Evolutionary conservation across 2,329 filamentous ascomycete species (phyloP).

Genomic region (Fonsecaea multimorphosa): DNA sequence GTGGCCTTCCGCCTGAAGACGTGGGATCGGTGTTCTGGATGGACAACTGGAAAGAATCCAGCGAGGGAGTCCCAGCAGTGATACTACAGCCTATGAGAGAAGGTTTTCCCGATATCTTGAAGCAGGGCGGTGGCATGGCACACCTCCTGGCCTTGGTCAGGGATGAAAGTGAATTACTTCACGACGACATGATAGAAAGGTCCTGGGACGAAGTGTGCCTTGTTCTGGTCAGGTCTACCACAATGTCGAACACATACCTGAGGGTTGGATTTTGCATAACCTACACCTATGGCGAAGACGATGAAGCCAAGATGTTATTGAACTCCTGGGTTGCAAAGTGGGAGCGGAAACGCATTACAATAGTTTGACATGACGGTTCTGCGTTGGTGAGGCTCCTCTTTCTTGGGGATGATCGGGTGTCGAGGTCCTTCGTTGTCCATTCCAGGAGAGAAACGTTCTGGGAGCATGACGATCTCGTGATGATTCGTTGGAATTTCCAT

Average conservation of each 20-base stretch:
- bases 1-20: too few relatives aligned
- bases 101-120: background rate
- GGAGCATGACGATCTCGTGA: background rate
- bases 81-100: background rate
- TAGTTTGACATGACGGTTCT: background rate
- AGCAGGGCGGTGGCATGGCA: background rate
- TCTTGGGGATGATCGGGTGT: background rate
- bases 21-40: background rate
- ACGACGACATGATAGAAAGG: too few relatives aligned
- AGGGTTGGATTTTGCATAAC: background rate
- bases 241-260: background rate
- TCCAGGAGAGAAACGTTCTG: background rate
- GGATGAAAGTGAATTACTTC: too few relatives aligned
- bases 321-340: background rate
- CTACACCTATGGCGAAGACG: too few relatives aligned
- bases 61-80: background rate
- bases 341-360: background rate
- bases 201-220: too few relatives aligned
- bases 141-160: background rate
- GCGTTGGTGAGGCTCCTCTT: background rate
- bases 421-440: background rate
- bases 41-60: background rate
- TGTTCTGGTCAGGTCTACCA: background rate
- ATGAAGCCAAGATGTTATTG: background rate
- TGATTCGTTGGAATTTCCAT: too few relatives aligned